Percentiles rank a stretch among this genome's conserved stretches.
phyloP scores from a whole-genome alignment of 140 eudicot species.

The Oenanthe javanica region DNA sequence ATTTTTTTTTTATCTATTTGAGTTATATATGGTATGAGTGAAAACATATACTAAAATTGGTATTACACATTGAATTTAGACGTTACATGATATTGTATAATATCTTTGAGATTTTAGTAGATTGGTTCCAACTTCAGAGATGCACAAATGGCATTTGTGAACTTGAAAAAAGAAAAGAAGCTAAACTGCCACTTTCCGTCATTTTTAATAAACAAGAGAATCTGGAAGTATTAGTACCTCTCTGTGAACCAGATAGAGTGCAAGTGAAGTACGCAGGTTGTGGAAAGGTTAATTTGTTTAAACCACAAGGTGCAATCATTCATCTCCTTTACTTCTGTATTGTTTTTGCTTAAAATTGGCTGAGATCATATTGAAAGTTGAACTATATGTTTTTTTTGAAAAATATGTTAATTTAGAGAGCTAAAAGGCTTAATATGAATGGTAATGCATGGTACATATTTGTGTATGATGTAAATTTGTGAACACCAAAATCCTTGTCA shows the following conservation, averaged over 20 bases:
- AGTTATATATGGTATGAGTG: background rate
- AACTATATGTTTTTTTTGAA: background rate
- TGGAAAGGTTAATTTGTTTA: background rate
- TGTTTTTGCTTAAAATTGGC: background rate
- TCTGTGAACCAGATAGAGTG: background rate
- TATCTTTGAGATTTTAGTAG: background rate
- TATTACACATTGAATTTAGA: background rate
- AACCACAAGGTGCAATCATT: background rate
- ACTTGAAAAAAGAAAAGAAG: background rate
- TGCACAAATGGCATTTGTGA: background rate
- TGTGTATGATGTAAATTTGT: background rate
- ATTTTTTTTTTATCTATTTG: background rate
- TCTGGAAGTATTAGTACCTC: background rate
- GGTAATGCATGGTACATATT: background rate
- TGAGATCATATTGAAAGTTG: background rate
- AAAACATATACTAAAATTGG: background rate
- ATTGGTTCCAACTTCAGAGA: background rate
- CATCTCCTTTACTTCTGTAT: background rate
- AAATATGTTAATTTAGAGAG: background rate
- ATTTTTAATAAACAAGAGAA: background rate
- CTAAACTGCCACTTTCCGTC: background rate
- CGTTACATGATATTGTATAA: background rate
- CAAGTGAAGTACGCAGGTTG: background rate
- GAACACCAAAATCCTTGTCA: background rate
- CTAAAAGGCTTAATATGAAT: background rate